These are phyloP conservation scores for Pythium angustatum DNA, from an alignment of 352 stramenopile genomes.

Conservation along the genomic window DNA sequence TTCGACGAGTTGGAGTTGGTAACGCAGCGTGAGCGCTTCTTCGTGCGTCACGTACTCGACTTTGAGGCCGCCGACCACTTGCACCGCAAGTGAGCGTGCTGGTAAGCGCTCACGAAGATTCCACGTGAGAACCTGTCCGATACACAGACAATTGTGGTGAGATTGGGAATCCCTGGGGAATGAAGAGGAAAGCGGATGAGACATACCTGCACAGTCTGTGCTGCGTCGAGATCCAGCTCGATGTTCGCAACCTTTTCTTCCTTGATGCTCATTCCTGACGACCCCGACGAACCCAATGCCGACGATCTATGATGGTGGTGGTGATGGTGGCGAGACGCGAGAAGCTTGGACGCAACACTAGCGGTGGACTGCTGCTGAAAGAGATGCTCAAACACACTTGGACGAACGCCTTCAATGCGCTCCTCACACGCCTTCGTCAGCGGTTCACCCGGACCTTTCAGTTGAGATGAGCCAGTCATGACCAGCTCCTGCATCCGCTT, in stretches of 20 bases:
- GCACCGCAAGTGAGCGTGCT: slow-evolving; percentile 22
- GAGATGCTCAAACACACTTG: slow-evolving; percentile 60
- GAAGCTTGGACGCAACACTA: slow-evolving; percentile 28
- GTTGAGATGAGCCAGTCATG: slow-evolving; percentile 34
- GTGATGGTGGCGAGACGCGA: slow-evolving; percentile 20
- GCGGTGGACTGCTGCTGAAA: slow-evolving; percentile 50
- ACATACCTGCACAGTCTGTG: slow-evolving; percentile 21
- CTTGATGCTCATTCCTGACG: slow-evolving; percentile 23
- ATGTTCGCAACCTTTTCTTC: slow-evolving; percentile 23
- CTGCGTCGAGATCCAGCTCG: slow-evolving; percentile 22
- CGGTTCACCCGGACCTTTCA: slow-evolving; percentile 10
- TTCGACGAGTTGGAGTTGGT: slow-evolving; percentile 28
- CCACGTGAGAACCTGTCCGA: slow-evolving; percentile 21
- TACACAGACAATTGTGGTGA: background rate
- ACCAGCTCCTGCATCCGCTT: slow-evolving; percentile 66
- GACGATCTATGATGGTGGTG: slow-evolving; percentile 23
- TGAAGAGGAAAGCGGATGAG: background rate
- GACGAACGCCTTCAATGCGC: slow-evolving; percentile 61
- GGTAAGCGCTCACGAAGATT: slow-evolving; percentile 25
- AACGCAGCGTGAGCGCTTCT: slow-evolving; percentile 32
- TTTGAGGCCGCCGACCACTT: slow-evolving; percentile 20
- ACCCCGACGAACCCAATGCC: slow-evolving; percentile 2
- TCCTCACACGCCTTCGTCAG: slow-evolving; percentile 49
- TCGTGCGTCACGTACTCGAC: slow-evolving; percentile 33
- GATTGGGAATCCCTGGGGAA: no score